A percentile compares a stretch with the other conserved stretches of the same genome.
phyloP scores from a whole-genome alignment of 768 basidiomycete genomes.

The Amanita fuliginea region DNA sequence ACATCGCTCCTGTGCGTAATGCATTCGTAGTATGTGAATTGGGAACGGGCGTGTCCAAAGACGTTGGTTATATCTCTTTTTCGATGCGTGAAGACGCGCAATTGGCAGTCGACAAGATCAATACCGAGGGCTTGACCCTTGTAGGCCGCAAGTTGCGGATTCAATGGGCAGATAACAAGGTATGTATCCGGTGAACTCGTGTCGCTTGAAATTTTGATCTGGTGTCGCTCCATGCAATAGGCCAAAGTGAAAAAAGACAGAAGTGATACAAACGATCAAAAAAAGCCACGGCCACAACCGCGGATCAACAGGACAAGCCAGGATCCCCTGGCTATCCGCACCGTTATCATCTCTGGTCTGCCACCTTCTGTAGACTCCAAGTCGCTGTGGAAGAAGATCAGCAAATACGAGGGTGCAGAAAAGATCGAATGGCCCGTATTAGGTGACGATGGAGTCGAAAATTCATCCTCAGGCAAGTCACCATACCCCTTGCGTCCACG shows the following conservation, averaged over 20 bases:
- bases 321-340: slow-evolving; percentile 80
- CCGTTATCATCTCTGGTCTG: slow-evolving; percentile 68
- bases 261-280: slow-evolving; percentile 16
- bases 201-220: neutral
- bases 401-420: slow-evolving; percentile 70
- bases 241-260: slow-evolving; percentile 32
- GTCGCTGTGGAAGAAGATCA: slow-evolving; percentile 74
- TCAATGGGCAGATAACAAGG: slow-evolving; percentile 76
- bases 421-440: slow-evolving; percentile 63
- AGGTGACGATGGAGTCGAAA: slow-evolving; percentile 30
- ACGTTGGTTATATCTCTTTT: slow-evolving; percentile 95
- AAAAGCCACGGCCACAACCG: slow-evolving; percentile 22
- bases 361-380: slow-evolving; percentile 54
- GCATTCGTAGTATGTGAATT: slow-evolving; percentile 88
- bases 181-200: slow-evolving; percentile 16
- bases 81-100: slow-evolving; percentile 84
- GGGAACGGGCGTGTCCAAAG: slow-evolving; percentile 70
- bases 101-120: slow-evolving; percentile 51
- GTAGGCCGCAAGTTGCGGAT: slow-evolving; percentile 63
- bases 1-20: slow-evolving; percentile 86
- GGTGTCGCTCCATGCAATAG: slow-evolving; percentile 13
- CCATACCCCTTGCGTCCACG: neutral
- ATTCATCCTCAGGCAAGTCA: slow-evolving; percentile 39
- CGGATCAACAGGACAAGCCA: slow-evolving; percentile 21
- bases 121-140: slow-evolving; percentile 51